phyloP scores from a whole-genome alignment of 352 stramenopile genomes.

The Saprolegnia diclina region DNA sequence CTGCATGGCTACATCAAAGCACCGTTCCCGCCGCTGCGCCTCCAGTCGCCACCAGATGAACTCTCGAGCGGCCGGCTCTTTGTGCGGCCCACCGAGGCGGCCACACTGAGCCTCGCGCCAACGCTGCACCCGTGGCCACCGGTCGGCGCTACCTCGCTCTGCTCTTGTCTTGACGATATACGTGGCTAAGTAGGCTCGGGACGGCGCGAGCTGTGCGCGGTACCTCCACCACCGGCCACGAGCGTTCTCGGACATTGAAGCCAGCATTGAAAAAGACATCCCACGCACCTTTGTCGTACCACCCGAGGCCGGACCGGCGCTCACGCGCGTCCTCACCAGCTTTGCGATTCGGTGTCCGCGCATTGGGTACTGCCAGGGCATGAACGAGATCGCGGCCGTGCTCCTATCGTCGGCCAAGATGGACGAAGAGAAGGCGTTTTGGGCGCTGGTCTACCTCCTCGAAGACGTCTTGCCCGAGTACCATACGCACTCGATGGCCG shows the following conservation, averaged over 20 bases:
- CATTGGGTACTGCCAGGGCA: slow-evolving; percentile 79
- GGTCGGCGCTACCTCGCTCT: neutral
- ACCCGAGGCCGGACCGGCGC: slow-evolving; percentile 45
- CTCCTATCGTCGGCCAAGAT: slow-evolving; percentile 46
- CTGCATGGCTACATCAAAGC: neutral
- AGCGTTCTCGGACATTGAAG: slow-evolving; percentile 41
- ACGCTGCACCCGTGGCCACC: neutral
- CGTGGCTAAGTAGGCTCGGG: neutral
- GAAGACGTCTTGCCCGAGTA: slow-evolving; percentile 70
- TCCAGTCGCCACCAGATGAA: neutral
- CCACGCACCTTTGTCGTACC: slow-evolving; percentile 54
- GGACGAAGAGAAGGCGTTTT: slow-evolving; percentile 51
- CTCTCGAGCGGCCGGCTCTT: neutral
- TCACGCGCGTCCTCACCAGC: slow-evolving; percentile 61
- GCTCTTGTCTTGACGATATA: too few species aligned
- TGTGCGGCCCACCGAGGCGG: neutral
- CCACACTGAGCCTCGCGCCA: neutral
- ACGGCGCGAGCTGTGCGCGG: neutral
- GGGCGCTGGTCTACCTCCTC: slow-evolving; percentile 60
- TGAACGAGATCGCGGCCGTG: slow-evolving; percentile 78
- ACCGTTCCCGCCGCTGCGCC: neutral
- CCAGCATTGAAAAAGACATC: slow-evolving; percentile 81
- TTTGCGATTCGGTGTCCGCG: slow-evolving; percentile 71
- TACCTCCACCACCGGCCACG: neutral
- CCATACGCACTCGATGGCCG: slow-evolving; percentile 81